These are phyloP conservation scores for Leishmania major DNA, from an alignment of 208 protist genomes.

Conservation along the genomic window DNA sequence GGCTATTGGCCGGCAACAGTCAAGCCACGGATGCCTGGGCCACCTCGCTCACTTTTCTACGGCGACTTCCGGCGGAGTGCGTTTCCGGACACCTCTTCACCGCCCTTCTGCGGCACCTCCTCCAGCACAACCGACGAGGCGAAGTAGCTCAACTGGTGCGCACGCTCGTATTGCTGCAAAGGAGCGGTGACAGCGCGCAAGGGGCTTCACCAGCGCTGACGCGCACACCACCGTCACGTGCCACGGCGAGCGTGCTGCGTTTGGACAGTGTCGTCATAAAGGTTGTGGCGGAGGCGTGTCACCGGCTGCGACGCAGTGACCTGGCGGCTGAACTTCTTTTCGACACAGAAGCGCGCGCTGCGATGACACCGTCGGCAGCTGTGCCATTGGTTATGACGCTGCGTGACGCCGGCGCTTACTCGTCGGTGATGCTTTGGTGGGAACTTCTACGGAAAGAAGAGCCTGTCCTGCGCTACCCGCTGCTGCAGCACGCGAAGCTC, in stretches of 20 bases:
- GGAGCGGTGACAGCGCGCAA: neutral
- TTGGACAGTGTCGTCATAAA: constrained; percentile 23
- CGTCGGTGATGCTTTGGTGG: constrained; percentile 27
- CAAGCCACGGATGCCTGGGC: constrained; percentile 6
- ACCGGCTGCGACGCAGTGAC: constrained; percentile 6
- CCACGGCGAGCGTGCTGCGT: constrained; percentile 12
- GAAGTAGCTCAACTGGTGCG: constrained; percentile 11
- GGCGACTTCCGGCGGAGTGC: constrained; percentile 1
- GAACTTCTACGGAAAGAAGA: constrained; percentile 5
- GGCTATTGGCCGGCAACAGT: neutral
- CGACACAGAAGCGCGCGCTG: neutral
- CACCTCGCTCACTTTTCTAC: constrained; percentile 10
- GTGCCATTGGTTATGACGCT: constrained; percentile 35
- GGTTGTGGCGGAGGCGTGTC: constrained; percentile 17
- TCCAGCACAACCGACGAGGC: constrained; percentile 5
- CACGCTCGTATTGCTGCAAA: neutral
- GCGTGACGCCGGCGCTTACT: constrained; percentile 14
- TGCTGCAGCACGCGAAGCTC: constrained; percentile 51
- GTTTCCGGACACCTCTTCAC: constrained; percentile 27
- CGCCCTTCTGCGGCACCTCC: constrained; percentile 15
- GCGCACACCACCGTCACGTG: constrained; percentile 7
- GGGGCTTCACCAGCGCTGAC: neutral
- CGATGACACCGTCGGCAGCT: constrained; percentile 28
- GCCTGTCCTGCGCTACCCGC: constrained; percentile 11
- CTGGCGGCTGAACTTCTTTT: constrained; percentile 11